phyloP scores from a whole-genome alignment of 1,139 yeast species.

The Suhomyces bokatorum region DNA sequence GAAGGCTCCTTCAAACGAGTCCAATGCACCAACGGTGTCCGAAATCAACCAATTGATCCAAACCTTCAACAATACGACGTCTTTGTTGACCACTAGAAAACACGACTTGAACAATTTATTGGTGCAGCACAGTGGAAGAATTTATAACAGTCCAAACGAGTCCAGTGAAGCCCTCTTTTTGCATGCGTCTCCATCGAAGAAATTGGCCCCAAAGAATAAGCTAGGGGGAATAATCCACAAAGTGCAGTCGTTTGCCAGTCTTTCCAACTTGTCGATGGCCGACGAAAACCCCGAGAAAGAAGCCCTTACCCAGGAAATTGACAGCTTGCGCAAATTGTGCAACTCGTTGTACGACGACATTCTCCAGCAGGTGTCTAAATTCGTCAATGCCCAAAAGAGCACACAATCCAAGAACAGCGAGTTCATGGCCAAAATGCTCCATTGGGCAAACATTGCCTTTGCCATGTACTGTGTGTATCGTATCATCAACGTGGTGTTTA shows the following conservation, averaged over 20 bases:
- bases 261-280: conserved; percentile 21
- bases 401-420: not conserved
- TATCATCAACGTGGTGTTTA: conserved; percentile 46
- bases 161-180: conserved; percentile 15
- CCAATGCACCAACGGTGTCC: conserved; percentile 12
- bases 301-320: conserved; percentile 41
- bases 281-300: conserved; percentile 27
- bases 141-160: conserved; percentile 24
- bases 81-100: conserved; percentile 35
- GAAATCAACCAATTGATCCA: conserved; percentile 35
- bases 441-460: conserved; percentile 34
- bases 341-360: conserved; percentile 34
- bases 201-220: conserved; percentile 8
- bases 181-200: not conserved
- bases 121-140: conserved; percentile 27
- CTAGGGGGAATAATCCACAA: conserved; percentile 35
- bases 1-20: not conserved
- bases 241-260: conserved; percentile 46
- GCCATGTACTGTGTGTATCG: conserved; percentile 68
- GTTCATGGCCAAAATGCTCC: conserved; percentile 5
- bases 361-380: conserved; percentile 21
- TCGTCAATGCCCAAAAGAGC: conserved; percentile 4
- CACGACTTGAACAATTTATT: conserved; percentile 30
- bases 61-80: conserved; percentile 42
- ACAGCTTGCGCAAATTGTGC: conserved; percentile 30